Conservation (phyloP, 768 basidiomycete genomes). For the Lactifluus pinguis region DNA sequence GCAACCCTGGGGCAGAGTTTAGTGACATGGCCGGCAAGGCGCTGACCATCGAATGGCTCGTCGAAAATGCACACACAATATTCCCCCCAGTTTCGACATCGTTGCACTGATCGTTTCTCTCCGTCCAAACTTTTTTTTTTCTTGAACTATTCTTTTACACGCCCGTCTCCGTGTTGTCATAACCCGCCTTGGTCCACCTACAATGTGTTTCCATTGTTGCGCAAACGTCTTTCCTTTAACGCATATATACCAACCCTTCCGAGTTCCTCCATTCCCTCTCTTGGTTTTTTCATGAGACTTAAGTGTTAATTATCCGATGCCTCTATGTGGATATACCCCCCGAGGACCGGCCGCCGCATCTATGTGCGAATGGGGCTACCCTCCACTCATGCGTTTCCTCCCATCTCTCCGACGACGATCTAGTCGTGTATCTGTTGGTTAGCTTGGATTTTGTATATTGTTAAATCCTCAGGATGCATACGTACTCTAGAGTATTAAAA, state of each 20-base stretch:
- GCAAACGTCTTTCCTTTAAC: background rate
- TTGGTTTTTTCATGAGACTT: too few relatives aligned
- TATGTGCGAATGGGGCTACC: background rate
- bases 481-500: background rate
- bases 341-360: background rate
- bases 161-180: conserved; percentile 7
- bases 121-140: background rate
- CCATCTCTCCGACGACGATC: background rate
- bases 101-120: background rate
- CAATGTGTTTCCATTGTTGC: conserved; percentile 9
- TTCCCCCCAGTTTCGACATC: conserved; percentile 24
- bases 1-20: conserved; percentile 81
- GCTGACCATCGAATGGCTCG: conserved; percentile 85
- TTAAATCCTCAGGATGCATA: background rate
- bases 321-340: background rate
- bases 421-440: conserved; percentile 8
- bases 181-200: background rate
- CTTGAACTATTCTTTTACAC: background rate
- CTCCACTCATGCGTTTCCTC: background rate
- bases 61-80: conserved; percentile 71
- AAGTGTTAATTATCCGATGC: background rate
- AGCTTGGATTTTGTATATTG: conserved; percentile 8
- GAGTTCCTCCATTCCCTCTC: background rate
- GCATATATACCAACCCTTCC: background rate
- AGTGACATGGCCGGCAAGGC: conserved; percentile 98